A percentile compares a stretch with the other conserved stretches of the same genome.
Conservation (phyloP, 1,284 basidiomycete species). For the Tilletia caries region DNA sequence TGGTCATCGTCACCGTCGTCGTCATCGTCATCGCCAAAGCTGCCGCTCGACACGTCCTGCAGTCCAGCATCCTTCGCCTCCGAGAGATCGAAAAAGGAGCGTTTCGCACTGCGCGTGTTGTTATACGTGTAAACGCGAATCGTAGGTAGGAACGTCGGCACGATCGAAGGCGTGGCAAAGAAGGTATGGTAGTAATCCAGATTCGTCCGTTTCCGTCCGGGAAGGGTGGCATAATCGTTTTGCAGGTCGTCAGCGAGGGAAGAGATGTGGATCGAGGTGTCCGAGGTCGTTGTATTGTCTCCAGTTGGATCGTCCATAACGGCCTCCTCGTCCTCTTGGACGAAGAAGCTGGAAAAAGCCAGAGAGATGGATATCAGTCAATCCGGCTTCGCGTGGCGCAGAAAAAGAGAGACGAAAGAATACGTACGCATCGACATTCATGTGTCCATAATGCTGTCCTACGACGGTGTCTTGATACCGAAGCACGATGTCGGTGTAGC, state of each 20-base stretch:
- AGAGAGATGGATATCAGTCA: neutral
- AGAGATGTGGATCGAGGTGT: neutral
- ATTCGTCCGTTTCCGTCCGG: constrained; percentile 38
- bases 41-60: neutral
- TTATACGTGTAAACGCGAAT: constrained; percentile 70
- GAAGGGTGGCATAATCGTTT: constrained; percentile 45
- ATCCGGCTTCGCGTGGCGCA: neutral
- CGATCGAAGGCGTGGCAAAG: constrained; percentile 58
- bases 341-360: constrained; percentile 26
- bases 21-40: constrained; percentile 13
- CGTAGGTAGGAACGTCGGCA: constrained; percentile 82
- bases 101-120: constrained; percentile 18
- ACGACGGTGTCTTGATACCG: constrained; percentile 85
- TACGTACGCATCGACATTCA: constrained; percentile 54
- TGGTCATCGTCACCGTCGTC: constrained; percentile 28
- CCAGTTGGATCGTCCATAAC: constrained; percentile 8
- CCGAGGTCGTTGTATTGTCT: neutral
- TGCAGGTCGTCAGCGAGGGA: constrained; percentile 35
- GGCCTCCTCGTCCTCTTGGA: constrained; percentile 45
- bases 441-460: constrained; percentile 77
- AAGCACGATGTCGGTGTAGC: constrained; percentile 74
- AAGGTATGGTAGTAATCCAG: constrained; percentile 42
- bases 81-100: neutral
- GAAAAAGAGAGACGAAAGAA: neutral
- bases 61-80: neutral